These are phyloP conservation scores for Xeromyces bisporus DNA, from an alignment of 495 filamentous ascomycete genomes.

Conservation along the genomic window DNA sequence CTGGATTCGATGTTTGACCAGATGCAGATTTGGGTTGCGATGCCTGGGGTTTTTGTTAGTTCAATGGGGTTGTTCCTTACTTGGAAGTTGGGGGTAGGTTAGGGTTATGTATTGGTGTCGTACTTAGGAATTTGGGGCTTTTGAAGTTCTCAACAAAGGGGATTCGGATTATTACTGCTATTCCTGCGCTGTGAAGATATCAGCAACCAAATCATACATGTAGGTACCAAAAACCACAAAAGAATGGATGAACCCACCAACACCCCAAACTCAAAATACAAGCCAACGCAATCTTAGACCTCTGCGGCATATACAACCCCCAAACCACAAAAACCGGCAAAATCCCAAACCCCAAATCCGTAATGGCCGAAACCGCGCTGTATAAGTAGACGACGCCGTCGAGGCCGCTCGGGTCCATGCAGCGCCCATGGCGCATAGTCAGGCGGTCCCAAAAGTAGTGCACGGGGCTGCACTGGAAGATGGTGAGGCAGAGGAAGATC, in stretches of 20 bases:
- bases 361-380: slow-evolving; percentile 16
- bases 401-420: slow-evolving; percentile 9
- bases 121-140: slow-evolving; percentile 17
- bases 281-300: slow-evolving; percentile 13
- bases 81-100: too few species aligned
- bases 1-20: slow-evolving; percentile 25
- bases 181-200: too few species aligned
- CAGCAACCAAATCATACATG: too few species aligned
- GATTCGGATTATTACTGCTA: slow-evolving; percentile 21
- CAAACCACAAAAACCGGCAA: slow-evolving; percentile 16
- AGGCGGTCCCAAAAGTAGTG: slow-evolving; percentile 17
- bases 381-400: slow-evolving; percentile 20
- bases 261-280: slow-evolving; percentile 19
- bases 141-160: slow-evolving; percentile 15
- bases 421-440: slow-evolving; percentile 8
- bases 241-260: slow-evolving; percentile 17
- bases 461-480: slow-evolving; percentile 21
- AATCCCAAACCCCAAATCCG: slow-evolving; percentile 22
- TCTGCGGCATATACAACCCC: slow-evolving; percentile 14
- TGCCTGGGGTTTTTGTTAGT: slow-evolving; percentile 7
- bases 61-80: slow-evolving; percentile 2
- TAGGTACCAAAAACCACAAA: too few species aligned
- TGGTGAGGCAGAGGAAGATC: slow-evolving; percentile 17
- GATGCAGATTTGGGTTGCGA: slow-evolving; percentile 20
- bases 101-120: too few species aligned